Percentiles rank a stretch among this genome's conserved stretches.
Conservation (phyloP, 495 filamentous ascomycete genomes). For the Penicillium odoratum region DNA sequence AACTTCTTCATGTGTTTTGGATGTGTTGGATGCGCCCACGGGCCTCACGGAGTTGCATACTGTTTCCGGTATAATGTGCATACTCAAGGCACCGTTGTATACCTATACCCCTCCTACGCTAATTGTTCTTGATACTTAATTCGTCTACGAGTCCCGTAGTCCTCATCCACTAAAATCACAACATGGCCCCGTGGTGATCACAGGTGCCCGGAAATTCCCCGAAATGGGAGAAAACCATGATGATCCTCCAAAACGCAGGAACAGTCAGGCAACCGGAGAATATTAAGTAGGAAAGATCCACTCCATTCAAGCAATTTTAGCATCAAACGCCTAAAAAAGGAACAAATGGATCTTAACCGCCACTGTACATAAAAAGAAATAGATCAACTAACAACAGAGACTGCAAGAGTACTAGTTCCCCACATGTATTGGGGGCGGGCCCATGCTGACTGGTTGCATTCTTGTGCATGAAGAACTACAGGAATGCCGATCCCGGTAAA, state of each 20-base stretch:
- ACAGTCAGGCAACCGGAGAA: neutral
- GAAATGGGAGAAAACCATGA: neutral
- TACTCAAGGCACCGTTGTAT: neutral
- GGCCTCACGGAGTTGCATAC: slow-evolving; percentile 1
- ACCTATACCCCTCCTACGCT: neutral
- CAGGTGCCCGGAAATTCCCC: neutral
- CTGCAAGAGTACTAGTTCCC: neutral
- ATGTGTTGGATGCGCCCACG: neutral
- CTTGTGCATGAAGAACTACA: slow-evolving; percentile 14
- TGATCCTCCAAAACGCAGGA: neutral
- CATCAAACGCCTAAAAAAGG: neutral
- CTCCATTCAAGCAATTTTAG: neutral
- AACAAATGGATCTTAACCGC: neutral
- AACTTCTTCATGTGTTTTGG: neutral
- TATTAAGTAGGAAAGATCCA: neutral
- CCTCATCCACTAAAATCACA: neutral
- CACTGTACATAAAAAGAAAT: neutral
- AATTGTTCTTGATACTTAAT: neutral
- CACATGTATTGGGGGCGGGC: slow-evolving; percentile 2
- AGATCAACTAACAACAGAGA: neutral
- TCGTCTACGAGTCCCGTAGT: neutral
- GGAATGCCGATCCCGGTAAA: slow-evolving; percentile 24
- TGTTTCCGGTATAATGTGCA: neutral
- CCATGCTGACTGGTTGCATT: slow-evolving; percentile 15
- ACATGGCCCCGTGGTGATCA: neutral